Percentiles rank a stretch among this genome's conserved stretches.
Evolutionary conservation across 108 stramenopile genomes (phyloP).

Genomic region (Epithemia pelagica): DNA sequence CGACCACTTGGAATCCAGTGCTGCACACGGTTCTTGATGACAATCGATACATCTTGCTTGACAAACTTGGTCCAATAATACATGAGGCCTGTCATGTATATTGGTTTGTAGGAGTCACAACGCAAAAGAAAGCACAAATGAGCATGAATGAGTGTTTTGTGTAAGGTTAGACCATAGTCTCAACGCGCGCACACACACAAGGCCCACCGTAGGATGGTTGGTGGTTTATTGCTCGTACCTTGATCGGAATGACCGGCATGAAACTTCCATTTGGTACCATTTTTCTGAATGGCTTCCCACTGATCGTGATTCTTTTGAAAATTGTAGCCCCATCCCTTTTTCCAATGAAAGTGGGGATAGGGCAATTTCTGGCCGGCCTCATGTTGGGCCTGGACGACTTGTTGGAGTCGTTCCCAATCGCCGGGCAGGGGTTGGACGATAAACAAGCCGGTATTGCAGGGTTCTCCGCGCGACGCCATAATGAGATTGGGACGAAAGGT

Average conservation of each 20-base stretch:
- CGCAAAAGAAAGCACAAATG: no score
- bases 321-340: constrained; percentile 31
- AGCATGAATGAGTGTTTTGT: no score
- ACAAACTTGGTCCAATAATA: constrained; percentile 30
- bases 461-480: constrained; percentile 17
- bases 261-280: constrained; percentile 22
- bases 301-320: neutral
- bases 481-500: constrained; percentile 24
- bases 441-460: constrained; percentile 29
- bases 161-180: no score
- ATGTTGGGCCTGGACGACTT: constrained; percentile 3
- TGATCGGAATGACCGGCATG: constrained; percentile 33
- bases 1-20: constrained; percentile 12
- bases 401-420: constrained; percentile 16
- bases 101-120: no score
- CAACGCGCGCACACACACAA: no score
- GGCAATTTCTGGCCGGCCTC: neutral
- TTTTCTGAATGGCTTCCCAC: neutral
- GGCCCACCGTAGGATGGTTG: neutral
- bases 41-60: constrained; percentile 12
- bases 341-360: constrained; percentile 15
- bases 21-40: constrained; percentile 8
- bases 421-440: constrained; percentile 32
- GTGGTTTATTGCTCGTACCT: constrained; percentile 17
- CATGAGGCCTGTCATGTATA: constrained; percentile 19